Evolutionary conservation across 208 protist genomes (phyloP).

Genomic region (Trypanosoma cruzi): DNA sequence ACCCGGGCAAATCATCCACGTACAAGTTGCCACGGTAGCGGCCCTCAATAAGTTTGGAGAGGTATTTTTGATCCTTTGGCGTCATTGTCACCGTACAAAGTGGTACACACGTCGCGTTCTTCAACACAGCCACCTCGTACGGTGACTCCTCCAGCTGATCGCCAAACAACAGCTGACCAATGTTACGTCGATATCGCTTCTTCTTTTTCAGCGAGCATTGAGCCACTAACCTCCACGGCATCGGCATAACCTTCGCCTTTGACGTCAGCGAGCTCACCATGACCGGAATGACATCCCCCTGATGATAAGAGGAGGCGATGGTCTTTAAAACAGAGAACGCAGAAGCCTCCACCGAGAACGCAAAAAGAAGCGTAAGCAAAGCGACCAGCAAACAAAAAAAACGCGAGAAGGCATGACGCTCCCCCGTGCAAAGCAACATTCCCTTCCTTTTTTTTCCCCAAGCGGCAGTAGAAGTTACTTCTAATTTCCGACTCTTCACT

Average conservation of each 20-base stretch:
- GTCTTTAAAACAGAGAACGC: slow-evolving; percentile 18
- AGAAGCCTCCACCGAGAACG: neutral
- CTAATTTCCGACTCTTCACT: slow-evolving; percentile 9
- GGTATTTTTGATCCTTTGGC: slow-evolving; percentile 5
- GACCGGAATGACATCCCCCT: slow-evolving; percentile 25
- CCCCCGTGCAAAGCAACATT: neutral
- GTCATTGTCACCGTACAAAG: slow-evolving; percentile 24
- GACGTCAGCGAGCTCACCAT: slow-evolving; percentile 87
- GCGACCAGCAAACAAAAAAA: neutral
- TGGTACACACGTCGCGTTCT: slow-evolving; percentile 19
- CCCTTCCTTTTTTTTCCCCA: neutral
- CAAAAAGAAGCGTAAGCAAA: neutral
- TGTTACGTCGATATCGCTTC: slow-evolving; percentile 24
- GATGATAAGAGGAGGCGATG: slow-evolving; percentile 29
- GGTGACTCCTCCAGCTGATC: slow-evolving; percentile 88
- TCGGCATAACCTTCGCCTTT: slow-evolving; percentile 85
- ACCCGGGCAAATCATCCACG: slow-evolving; percentile 52
- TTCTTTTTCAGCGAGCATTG: slow-evolving; percentile 48
- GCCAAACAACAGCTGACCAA: slow-evolving; percentile 91
- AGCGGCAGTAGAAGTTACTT: neutral
- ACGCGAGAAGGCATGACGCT: neutral
- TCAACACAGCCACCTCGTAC: slow-evolving; percentile 41
- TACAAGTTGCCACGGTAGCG: slow-evolving; percentile 60
- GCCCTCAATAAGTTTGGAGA: slow-evolving; percentile 39
- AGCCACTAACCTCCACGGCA: slow-evolving; percentile 84